phyloP scores from a whole-genome alignment of 2,329 filamentous ascomycete genomes.

The Calonectria crousiana region DNA sequence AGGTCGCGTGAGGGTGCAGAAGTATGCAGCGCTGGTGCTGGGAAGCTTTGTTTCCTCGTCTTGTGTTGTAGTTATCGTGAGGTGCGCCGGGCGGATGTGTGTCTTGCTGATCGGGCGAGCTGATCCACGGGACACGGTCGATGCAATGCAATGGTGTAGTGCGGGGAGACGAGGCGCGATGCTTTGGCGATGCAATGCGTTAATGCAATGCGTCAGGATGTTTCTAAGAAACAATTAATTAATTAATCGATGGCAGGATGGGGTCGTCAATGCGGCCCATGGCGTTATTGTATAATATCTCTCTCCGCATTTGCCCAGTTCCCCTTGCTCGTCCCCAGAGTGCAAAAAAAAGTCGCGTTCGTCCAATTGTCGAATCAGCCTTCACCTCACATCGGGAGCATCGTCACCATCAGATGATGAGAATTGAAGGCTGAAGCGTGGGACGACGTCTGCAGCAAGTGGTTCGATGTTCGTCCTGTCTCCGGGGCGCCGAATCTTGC shows the following conservation, averaged over 20 bases:
- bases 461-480: slow-evolving; percentile 44
- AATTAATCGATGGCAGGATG: slow-evolving; percentile 29
- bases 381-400: neutral
- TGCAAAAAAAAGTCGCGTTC: slow-evolving; percentile 17
- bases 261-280: slow-evolving; percentile 7
- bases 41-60: neutral
- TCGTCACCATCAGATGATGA: slow-evolving; percentile 44
- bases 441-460: slow-evolving; percentile 40
- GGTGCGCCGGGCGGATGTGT: slow-evolving; percentile 15
- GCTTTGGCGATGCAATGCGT: slow-evolving; percentile 17
- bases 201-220: slow-evolving; percentile 29
- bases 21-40: neutral
- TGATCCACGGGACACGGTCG: slow-evolving; percentile 29
- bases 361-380: slow-evolving; percentile 25
- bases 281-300: slow-evolving; percentile 38
- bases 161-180: slow-evolving; percentile 5
- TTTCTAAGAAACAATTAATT: slow-evolving; percentile 16
- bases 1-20: slow-evolving; percentile 21
- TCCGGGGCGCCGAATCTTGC: slow-evolving; percentile 38
- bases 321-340: slow-evolving; percentile 9
- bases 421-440: slow-evolving; percentile 32
- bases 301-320: slow-evolving; percentile 25
- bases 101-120: neutral
- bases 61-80: slow-evolving; percentile 7
- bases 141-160: slow-evolving; percentile 19